Percentiles rank a stretch among this genome's conserved stretches.
phyloP scores from a whole-genome alignment of 2,329 filamentous ascomycete genomes.

The Fusarium euwallaceae region DNA sequence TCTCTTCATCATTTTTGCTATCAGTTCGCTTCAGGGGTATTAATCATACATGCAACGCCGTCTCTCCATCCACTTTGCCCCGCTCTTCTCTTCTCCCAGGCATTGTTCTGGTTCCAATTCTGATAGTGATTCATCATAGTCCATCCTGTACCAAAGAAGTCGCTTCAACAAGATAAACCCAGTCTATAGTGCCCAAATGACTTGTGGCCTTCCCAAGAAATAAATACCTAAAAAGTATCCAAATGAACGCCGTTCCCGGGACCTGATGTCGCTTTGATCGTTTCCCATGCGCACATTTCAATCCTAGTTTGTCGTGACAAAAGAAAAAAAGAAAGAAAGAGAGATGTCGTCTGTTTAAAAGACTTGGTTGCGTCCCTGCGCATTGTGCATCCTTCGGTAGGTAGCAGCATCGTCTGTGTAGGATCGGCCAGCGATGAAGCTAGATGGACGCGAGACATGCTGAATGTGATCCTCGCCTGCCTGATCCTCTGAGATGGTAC shows the following conservation, averaged over 20 bases:
- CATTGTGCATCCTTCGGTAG: constrained; percentile 37
- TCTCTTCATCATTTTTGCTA: constrained; percentile 11
- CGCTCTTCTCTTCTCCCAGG: constrained; percentile 1
- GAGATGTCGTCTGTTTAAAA: constrained; percentile 17
- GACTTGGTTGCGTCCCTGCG: constrained; percentile 39
- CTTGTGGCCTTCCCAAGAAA: constrained; percentile 6
- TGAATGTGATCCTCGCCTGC: constrained; percentile 43
- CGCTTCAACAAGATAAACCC: constrained; percentile 25
- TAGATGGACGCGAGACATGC: constrained; percentile 43
- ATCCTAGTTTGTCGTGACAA: constrained; percentile 5
- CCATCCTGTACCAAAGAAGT: constrained; percentile 14
- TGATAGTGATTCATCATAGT: constrained; percentile 22
- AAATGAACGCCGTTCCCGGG: constrained; percentile 35
- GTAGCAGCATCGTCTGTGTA: constrained; percentile 44
- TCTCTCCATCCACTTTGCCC: constrained; percentile 11
- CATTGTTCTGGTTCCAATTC: constrained; percentile 26
- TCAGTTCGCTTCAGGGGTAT: constrained; percentile 41
- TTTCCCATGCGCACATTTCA: constrained; percentile 25
- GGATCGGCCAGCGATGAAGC: constrained; percentile 40
- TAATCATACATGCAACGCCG: constrained; percentile 40
- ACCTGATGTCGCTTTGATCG: constrained; percentile 21
- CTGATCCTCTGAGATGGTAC: constrained; percentile 51
- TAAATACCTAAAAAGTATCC: constrained; percentile 5
- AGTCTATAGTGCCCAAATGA: constrained; percentile 39
- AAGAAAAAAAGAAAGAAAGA: constrained; percentile 12